Evolutionary conservation across 768 basidiomycete species (phyloP).

Genomic region (Punctularia strigosozonata): DNA sequence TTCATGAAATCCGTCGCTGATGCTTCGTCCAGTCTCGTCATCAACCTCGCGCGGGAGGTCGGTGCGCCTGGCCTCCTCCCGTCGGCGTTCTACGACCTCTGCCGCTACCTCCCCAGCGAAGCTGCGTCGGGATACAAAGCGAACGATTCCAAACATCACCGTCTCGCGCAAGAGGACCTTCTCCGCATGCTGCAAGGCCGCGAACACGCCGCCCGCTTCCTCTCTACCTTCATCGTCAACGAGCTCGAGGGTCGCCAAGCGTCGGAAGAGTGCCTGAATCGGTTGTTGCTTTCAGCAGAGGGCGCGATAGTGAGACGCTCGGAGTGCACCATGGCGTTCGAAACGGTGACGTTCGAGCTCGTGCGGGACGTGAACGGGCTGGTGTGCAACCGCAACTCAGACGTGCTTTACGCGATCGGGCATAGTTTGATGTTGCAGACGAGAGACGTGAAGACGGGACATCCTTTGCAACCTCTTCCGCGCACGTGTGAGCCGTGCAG

Average conservation of each 20-base stretch:
- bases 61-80: slow-evolving; percentile 49
- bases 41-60: slow-evolving; percentile 52
- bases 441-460: slow-evolving; percentile 37
- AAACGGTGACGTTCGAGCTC: slow-evolving; percentile 63
- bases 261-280: slow-evolving; percentile 35
- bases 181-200: slow-evolving; percentile 53
- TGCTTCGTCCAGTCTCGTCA: slow-evolving; percentile 35
- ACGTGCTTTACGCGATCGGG: slow-evolving; percentile 60
- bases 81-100: slow-evolving; percentile 73
- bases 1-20: background rate
- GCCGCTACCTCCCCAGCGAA: slow-evolving; percentile 52
- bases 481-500: slow-evolving; percentile 57
- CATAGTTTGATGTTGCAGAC: slow-evolving; percentile 59
- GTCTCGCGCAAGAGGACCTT: slow-evolving; percentile 42
- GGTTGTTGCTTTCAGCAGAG: no score
- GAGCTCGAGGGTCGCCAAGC: slow-evolving; percentile 57
- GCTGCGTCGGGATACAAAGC: slow-evolving; percentile 39
- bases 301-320: slow-evolving; percentile 32
- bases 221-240: slow-evolving; percentile 68
- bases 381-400: slow-evolving; percentile 50
- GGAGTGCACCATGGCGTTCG: slow-evolving; percentile 60
- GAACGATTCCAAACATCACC: slow-evolving; percentile 21
- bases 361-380: slow-evolving; percentile 64
- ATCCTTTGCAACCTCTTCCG: no score
- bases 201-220: slow-evolving; percentile 60